A percentile compares a stretch with the other conserved stretches of the same genome.
Evolutionary conservation across 2,329 filamentous ascomycete species (phyloP).

Genomic region (Didymella exigua): DNA sequence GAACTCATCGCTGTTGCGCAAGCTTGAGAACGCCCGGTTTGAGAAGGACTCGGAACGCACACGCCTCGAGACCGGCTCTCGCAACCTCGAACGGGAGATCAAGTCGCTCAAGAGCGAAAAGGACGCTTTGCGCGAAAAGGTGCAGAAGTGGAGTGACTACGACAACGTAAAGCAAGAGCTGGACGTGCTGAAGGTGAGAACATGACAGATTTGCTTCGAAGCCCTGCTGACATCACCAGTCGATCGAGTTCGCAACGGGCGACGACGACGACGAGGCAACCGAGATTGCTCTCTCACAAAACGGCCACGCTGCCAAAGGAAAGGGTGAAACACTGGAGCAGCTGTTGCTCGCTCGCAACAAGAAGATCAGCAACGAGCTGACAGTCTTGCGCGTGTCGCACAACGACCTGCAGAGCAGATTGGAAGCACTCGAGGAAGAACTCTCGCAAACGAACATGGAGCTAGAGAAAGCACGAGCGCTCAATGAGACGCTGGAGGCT

Average conservation of each 20-base stretch:
- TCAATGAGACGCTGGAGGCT: constrained; percentile 89
- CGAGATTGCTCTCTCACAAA: constrained; percentile 46
- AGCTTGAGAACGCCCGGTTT: constrained; percentile 80
- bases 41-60: constrained; percentile 84
- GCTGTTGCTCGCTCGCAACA: constrained; percentile 88
- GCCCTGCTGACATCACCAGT: constrained; percentile 53
- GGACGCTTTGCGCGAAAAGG: constrained; percentile 77
- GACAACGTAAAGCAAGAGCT: constrained; percentile 96
- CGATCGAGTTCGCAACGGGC: constrained; percentile 93
- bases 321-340: constrained; percentile 88
- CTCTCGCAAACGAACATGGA: constrained; percentile 83
- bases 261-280: constrained; percentile 65
- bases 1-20: constrained; percentile 88
- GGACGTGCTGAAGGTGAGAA: constrained; percentile 78
- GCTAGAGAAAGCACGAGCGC: constrained; percentile 79
- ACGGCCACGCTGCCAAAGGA: constrained; percentile 59
- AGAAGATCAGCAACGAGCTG: constrained; percentile 92
- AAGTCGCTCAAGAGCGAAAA: constrained; percentile 77
- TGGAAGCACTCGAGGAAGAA: constrained; percentile 82
- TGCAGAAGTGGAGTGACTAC: constrained; percentile 91
- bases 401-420: constrained; percentile 81
- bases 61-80: constrained; percentile 74
- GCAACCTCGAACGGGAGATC: constrained; percentile 79
- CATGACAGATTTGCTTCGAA: background rate
- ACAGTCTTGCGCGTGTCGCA: constrained; percentile 93